Conservation (phyloP, 179 eudicot species). For the Corrigiola litoralis region DNA sequence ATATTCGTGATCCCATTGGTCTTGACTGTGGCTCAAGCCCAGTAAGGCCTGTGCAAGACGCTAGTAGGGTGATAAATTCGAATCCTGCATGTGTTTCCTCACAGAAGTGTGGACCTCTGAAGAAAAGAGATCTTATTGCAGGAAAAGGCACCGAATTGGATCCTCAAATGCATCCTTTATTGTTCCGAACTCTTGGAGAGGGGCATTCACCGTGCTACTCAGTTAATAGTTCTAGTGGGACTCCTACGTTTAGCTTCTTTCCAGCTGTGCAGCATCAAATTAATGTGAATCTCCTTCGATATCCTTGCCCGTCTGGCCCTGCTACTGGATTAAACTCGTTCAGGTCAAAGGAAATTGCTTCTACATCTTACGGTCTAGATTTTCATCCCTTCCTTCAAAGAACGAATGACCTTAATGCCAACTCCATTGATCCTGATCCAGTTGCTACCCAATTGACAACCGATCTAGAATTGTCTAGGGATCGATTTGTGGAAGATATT, state of each 20-base stretch:
- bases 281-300: constrained; percentile 45
- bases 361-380: constrained; percentile 46
- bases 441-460: constrained; percentile 27
- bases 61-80: constrained; percentile 14
- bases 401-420: constrained; percentile 28
- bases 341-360: constrained; percentile 30
- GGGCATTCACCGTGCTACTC: constrained; percentile 52
- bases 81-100: constrained; percentile 22
- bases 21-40: constrained; percentile 23
- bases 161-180: constrained; percentile 89
- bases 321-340: constrained; percentile 33
- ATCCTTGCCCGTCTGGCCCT: constrained; percentile 33
- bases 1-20: constrained; percentile 17
- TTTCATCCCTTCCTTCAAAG: constrained; percentile 92
- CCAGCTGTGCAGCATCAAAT: constrained; percentile 54
- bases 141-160: constrained; percentile 42
- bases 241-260: constrained; percentile 62
- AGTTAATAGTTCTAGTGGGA: constrained; percentile 29
- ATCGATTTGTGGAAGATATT: constrained; percentile 24
- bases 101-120: constrained; percentile 23
- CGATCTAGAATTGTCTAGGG: constrained; percentile 41
- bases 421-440: constrained; percentile 22
- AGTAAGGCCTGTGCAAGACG: constrained; percentile 21
- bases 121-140: constrained; percentile 26
- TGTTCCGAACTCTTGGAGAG: constrained; percentile 65